These are phyloP conservation scores for Melanogaster broomeanus DNA, from an alignment of 768 basidiomycete genomes.

Conservation along the genomic window DNA sequence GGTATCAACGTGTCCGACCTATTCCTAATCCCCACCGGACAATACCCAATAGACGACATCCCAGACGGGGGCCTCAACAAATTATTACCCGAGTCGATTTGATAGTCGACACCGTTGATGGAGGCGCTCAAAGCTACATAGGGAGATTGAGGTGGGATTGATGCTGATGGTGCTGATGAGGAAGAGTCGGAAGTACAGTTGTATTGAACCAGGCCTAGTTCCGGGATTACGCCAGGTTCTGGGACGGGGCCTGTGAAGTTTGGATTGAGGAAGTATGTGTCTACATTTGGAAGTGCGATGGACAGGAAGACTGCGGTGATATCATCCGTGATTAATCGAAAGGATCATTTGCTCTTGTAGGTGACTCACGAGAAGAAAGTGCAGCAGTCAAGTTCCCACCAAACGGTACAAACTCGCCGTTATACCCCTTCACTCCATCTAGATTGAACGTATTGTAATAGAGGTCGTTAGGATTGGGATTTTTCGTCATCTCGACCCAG, in stretches of 20 bases:
- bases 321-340: not conserved
- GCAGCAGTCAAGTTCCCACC: constrained; percentile 13
- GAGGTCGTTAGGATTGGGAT: constrained; percentile 16
- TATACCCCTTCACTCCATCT: constrained; percentile 32
- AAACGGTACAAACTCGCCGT: constrained; percentile 25
- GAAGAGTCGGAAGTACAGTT: constrained; percentile 10
- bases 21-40: constrained; percentile 24
- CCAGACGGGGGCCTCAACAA: constrained; percentile 14
- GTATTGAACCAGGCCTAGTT: constrained; percentile 6
- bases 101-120: constrained; percentile 35
- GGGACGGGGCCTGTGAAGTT: constrained; percentile 26
- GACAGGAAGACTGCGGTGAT: constrained; percentile 10
- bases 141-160: constrained; percentile 9
- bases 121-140: constrained; percentile 26
- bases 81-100: constrained; percentile 24
- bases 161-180: not conserved
- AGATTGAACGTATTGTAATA: constrained; percentile 22
- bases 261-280: constrained; percentile 17
- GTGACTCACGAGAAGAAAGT: constrained; percentile 27
- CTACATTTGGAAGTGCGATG: constrained; percentile 19
- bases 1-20: constrained; percentile 12
- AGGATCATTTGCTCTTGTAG: not conserved
- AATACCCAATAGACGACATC: not conserved
- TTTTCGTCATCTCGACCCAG: constrained; percentile 24
- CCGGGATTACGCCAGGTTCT: not conserved